A percentile compares a stretch with the other conserved stretches of the same genome.
Evolutionary conservation across 2,329 filamentous ascomycete species (phyloP).

Genomic region (Diaporthe longicolla): DNA sequence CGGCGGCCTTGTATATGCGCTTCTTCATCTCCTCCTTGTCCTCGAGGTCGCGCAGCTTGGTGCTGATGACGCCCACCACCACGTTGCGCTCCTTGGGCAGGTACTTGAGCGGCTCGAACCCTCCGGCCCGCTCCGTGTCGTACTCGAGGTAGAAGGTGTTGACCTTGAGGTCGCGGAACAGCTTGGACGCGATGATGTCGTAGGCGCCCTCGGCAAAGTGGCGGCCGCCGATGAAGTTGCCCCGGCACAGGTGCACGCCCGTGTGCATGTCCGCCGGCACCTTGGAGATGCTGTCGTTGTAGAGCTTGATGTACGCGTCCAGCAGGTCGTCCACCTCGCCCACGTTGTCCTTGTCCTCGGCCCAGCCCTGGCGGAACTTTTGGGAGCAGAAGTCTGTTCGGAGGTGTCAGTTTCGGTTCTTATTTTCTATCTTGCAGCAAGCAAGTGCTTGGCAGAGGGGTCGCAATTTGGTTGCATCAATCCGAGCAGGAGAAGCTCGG

Average conservation of each 20-base stretch:
- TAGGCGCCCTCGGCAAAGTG: conserved; percentile 78
- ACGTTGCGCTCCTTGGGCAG: conserved; percentile 74
- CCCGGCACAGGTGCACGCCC: conserved; percentile 81
- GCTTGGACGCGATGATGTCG: conserved; percentile 76
- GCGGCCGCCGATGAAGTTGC: conserved; percentile 76
- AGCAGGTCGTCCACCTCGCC: conserved; percentile 79
- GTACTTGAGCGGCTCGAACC: conserved; percentile 74
- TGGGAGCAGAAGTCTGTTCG: conserved; percentile 78
- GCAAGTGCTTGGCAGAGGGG: background rate
- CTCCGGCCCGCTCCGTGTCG: conserved; percentile 74
- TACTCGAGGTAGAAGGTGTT: conserved; percentile 80
- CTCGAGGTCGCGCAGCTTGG: conserved; percentile 73
- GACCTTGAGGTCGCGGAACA: conserved; percentile 74
- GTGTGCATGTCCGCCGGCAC: conserved; percentile 79
- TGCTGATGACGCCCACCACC: conserved; percentile 74
- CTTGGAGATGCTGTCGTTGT: conserved; percentile 78
- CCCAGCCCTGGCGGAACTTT: conserved; percentile 79
- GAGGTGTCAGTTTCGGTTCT: background rate
- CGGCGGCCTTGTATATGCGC: conserved; percentile 72
- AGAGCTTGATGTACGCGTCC: conserved; percentile 81
- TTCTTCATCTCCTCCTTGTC: conserved; percentile 75
- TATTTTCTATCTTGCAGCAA: background rate
- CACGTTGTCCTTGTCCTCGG: conserved; percentile 76
- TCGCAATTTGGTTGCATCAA: too few relatives aligned
- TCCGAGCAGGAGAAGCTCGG: background rate